Conservation (phyloP, 1,284 basidiomycete species). For the Tremellales sp. region DNA sequence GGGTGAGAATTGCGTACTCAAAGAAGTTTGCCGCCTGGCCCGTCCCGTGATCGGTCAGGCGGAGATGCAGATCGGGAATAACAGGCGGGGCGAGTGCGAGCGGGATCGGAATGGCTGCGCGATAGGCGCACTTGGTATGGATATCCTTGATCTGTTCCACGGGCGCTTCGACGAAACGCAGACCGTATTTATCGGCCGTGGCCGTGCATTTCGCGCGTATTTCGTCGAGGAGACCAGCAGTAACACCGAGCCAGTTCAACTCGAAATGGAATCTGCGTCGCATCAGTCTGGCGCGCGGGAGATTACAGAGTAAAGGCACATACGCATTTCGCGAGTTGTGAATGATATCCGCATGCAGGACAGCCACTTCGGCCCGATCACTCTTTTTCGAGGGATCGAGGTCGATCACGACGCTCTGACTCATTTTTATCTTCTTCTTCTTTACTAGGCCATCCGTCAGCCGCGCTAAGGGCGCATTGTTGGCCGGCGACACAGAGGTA, state of each 20-base stretch:
- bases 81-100: conserved; percentile 68
- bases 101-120: conserved; percentile 76
- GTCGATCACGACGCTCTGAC: conserved; percentile 81
- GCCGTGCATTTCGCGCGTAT: conserved; percentile 78
- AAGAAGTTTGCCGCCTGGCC: conserved; percentile 66
- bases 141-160: conserved; percentile 80
- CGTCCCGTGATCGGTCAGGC: conserved; percentile 53
- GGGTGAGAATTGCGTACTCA: conserved; percentile 70
- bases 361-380: conserved; percentile 78
- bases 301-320: conserved; percentile 13
- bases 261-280: conserved; percentile 74
- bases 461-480: conserved; percentile 13
- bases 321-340: conserved; percentile 80
- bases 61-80: conserved; percentile 63
- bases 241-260: conserved; percentile 94
- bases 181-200: conserved; percentile 81
- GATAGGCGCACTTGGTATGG: conserved; percentile 75
- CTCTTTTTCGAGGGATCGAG: conserved; percentile 76
- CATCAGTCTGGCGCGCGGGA: not conserved
- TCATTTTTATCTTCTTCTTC: conserved; percentile 67
- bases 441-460: conserved; percentile 40
- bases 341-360: conserved; percentile 85
- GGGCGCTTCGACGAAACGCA: conserved; percentile 88
- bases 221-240: conserved; percentile 92
- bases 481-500: conserved; percentile 4